Conservation (phyloP, 768 basidiomycete genomes). For the Tulasnella calospora region DNA sequence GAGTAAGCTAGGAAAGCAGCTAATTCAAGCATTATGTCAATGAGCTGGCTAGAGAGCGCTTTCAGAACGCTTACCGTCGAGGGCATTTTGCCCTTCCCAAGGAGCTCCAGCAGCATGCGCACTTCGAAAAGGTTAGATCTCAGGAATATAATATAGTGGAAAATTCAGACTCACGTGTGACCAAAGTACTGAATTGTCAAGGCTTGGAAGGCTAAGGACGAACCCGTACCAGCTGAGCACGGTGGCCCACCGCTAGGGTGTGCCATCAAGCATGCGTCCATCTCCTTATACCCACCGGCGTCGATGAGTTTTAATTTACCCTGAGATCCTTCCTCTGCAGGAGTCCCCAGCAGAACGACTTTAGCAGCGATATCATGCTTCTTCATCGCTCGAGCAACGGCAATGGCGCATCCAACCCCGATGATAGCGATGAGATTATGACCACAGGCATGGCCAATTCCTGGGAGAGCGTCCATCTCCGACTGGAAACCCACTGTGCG, state of each 20-base stretch:
- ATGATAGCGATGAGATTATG: constrained; percentile 77
- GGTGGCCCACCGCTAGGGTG: constrained; percentile 77
- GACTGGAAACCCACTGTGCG: constrained; percentile 74
- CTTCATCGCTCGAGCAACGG: constrained; percentile 59
- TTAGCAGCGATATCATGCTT: constrained; percentile 60
- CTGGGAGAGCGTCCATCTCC: constrained; percentile 63
- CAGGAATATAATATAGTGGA: background rate
- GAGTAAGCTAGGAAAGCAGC: constrained; percentile 79
- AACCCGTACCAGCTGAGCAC: constrained; percentile 58
- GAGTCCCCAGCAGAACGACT: constrained; percentile 72
- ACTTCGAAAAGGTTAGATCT: constrained; percentile 36
- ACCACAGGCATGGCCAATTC: constrained; percentile 51
- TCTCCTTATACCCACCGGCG: constrained; percentile 69
- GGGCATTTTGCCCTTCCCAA: constrained; percentile 82
- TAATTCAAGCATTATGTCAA: background rate
- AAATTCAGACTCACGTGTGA: constrained; percentile 53
- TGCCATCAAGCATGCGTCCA: constrained; percentile 82
- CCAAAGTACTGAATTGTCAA: constrained; percentile 63
- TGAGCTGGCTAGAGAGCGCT: too few relatives aligned
- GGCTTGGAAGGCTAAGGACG: constrained; percentile 53
- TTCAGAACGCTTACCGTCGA: constrained; percentile 48
- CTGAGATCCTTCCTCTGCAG: constrained; percentile 73
- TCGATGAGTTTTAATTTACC: constrained; percentile 70
- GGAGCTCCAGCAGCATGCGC: constrained; percentile 75
- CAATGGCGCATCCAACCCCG: constrained; percentile 67